Conservation (phyloP, 805 yeast genomes). For the Wickerhamiella parazyma region DNA sequence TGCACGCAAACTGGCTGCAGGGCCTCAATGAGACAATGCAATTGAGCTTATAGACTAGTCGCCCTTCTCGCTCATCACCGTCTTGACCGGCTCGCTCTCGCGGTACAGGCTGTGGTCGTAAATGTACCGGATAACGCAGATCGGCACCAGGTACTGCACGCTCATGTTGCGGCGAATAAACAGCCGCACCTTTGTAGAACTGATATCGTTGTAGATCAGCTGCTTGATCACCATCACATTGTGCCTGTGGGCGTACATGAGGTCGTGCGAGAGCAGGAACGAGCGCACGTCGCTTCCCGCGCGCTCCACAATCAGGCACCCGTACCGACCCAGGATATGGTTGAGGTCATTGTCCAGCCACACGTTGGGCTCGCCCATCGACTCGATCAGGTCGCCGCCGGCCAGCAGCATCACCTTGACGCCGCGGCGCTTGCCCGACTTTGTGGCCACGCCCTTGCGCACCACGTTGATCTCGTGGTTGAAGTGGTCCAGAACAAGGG, state of each 20-base stretch:
- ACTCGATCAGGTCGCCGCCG: slow-evolving; percentile 94
- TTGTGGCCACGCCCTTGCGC: slow-evolving; percentile 63
- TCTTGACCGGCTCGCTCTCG: slow-evolving; percentile 88
- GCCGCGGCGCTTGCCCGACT: slow-evolving; percentile 41
- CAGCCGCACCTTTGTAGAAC: slow-evolving; percentile 85
- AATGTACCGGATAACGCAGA: slow-evolving; percentile 85
- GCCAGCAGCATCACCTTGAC: slow-evolving; percentile 93
- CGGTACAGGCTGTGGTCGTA: slow-evolving; percentile 81
- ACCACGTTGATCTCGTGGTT: slow-evolving; percentile 87
- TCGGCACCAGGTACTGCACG: slow-evolving; percentile 87
- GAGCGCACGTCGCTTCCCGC: slow-evolving; percentile 94
- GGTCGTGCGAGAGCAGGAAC: slow-evolving; percentile 82
- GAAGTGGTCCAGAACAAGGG: slow-evolving; percentile 89
- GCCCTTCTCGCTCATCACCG: slow-evolving; percentile 36
- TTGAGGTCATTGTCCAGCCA: slow-evolving; percentile 96
- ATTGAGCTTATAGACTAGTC: slow-evolving; percentile 14
- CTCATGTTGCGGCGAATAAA: slow-evolving; percentile 93
- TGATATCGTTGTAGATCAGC: slow-evolving; percentile 88
- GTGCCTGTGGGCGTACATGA: slow-evolving; percentile 90
- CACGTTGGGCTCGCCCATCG: slow-evolving; percentile 99
- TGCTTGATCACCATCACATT: slow-evolving; percentile 92
- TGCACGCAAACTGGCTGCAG: slow-evolving; percentile 11
- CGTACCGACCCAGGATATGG: slow-evolving; percentile 90
- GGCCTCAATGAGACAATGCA: slow-evolving; percentile 24
- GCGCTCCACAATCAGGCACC: slow-evolving; percentile 91